Base-by-base conservation (phyloP, 768 basidiomycete species). In the Xerocomellus intermedius region DNA sequence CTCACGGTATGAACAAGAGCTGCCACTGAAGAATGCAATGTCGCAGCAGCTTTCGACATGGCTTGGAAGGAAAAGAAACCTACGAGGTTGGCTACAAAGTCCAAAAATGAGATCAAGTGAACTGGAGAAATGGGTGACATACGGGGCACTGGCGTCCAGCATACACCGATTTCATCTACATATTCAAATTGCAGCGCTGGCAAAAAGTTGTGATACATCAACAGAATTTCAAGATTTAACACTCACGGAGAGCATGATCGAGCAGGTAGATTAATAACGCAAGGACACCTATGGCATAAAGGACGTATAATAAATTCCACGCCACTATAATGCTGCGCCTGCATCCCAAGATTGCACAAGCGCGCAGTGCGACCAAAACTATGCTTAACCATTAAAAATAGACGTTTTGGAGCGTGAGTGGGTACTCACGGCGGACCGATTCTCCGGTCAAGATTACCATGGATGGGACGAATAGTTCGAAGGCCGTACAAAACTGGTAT, bases 301-400 rank as follows among this genome's bases (percentile, higher is more conserved):
- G 4, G 21, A 48, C 1, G n/a, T 69, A 69, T 2, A 58, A 3
- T 2, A 13, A 14, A 32, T 44, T 53, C 17, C 43, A 36, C 2
- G n/a, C 4, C 0, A 30, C 2, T 5, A 39, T 32, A 8, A 61
- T 3, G 38, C 28, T 14, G 24, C 47, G 62, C 5, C 32, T 48
- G 43, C 54, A 61, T 21, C 63, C 50, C 49, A 60, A 38, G 33
- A 69, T 60, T 16, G 65, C 68, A 43, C 65, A 69, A 12, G 61
- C 55, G 4, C 68, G 63, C 43, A 67, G 46, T 17, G 54, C 53
- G 8, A 69, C 60, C 37, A 69, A 50, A 19, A 69, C 68, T 71
- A 21, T 1, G 21, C 19, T 16, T 17, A 0, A 13, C 6, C 3
- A 17, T 54, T 19, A 46, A 19, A 33, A n/a, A 30, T n/a, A 16